phyloP scores from a whole-genome alignment of 176 grass and related monocot species.

The Cenchrus americanus region DNA sequence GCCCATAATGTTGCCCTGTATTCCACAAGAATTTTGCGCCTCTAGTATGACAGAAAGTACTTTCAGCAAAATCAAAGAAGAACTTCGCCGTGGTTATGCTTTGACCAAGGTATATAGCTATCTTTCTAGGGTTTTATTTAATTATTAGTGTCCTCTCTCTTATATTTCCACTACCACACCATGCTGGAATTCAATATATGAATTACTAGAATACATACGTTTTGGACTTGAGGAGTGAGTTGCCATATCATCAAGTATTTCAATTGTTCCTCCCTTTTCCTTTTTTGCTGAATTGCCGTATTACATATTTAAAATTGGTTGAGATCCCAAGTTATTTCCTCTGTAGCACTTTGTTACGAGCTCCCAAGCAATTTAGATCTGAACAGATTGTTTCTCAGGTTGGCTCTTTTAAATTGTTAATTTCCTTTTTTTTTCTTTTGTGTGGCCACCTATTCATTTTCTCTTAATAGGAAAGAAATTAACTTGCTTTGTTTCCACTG shows the following conservation, averaged over 20 bases:
- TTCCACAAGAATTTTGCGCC: constrained; percentile 56
- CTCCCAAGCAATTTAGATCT: constrained; percentile 17
- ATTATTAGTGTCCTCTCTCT: neutral
- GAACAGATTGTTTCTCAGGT: constrained; percentile 8
- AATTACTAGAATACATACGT: neutral
- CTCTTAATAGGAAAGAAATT: neutral
- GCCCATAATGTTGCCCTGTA: constrained; percentile 73
- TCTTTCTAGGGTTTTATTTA: constrained; percentile 20
- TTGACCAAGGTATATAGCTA: constrained; percentile 65
- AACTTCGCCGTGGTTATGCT: constrained; percentile 61
- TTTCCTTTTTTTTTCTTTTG: neutral
- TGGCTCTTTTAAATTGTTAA: constrained; percentile 4
- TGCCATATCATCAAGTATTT: constrained; percentile 10
- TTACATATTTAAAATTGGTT: neutral
- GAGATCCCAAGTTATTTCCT: neutral
- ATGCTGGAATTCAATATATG: neutral
- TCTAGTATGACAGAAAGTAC: constrained; percentile 72
- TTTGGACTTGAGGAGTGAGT: neutral
- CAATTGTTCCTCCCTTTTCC: neutral
- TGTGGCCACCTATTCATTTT: neutral
- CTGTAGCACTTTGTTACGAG: neutral
- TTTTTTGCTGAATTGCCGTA: neutral
- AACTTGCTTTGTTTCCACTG: neutral
- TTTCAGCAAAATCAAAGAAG: constrained; percentile 67
- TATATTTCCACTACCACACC: constrained; percentile 28